phyloP scores from a whole-genome alignment of 305 asterid species.

The Caryopteris hybrid region DNA sequence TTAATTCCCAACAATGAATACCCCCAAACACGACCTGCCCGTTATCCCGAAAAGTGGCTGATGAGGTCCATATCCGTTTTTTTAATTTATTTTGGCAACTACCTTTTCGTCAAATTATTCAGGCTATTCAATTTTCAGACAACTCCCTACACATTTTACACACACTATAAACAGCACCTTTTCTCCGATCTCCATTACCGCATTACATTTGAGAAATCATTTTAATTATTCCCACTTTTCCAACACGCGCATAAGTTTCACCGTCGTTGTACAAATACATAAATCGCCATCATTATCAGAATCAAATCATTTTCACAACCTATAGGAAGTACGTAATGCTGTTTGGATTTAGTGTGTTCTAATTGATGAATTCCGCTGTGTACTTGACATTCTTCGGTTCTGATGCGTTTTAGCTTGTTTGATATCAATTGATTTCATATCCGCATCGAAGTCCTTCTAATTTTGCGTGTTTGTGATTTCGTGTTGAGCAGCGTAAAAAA shows the following conservation, averaged over 20 bases:
- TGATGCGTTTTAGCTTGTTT: background rate
- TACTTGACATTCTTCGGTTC: background rate
- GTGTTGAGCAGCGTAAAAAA: slow-evolving; percentile 27
- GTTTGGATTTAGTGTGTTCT: background rate
- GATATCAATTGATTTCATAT: background rate
- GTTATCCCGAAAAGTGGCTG: no score
- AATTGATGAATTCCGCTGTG: background rate
- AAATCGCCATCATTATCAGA: background rate
- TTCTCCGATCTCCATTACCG: background rate
- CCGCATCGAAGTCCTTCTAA: background rate
- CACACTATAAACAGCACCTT: background rate
- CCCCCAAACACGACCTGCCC: no score
- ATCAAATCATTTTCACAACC: background rate
- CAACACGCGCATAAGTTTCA: background rate
- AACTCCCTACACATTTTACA: slow-evolving; percentile 10
- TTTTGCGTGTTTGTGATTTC: slow-evolving; percentile 8
- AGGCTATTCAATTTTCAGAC: slow-evolving; percentile 5
- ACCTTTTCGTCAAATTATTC: slow-evolving; percentile 8
- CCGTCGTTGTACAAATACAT: background rate
- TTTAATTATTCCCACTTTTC: background rate
- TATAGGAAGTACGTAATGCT: background rate
- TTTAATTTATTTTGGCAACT: no score
- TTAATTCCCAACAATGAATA: no score
- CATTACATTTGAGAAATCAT: background rate
- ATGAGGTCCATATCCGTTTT: no score